Base-by-base conservation (phyloP, 1,284 basidiomycete species). In the Flammula alnicola region DNA sequence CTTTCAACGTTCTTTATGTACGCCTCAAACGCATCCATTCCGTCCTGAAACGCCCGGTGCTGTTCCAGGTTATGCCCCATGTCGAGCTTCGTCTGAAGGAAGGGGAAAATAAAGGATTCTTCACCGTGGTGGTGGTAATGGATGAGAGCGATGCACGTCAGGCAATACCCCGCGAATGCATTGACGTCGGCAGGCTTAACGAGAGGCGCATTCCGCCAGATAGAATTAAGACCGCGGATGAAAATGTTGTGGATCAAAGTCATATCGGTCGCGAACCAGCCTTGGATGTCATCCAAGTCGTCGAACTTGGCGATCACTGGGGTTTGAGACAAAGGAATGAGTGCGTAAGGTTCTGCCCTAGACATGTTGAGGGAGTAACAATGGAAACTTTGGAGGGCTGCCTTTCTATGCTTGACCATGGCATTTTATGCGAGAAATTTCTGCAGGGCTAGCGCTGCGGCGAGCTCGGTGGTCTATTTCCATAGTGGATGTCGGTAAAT, bases 21-120 rank as follows among this genome's bases (percentile, higher is more conserved):
- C 41, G 61, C 62, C 47, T 72, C 63, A 48, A 75, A 68, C 39
- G 63, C 69, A 41, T 63, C 62, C 43, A 65, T 49, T 16, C 42
- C 53, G 10, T 47, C 55, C 8, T 53, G 49, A 29, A 65, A 61
- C 37, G 44, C 49, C 25, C 56, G 59, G 35, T 67, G 63, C 33
- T 67, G 62, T n/a, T 63, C 60, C 8, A 63, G 14, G 35, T 67
- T 67, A 9, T 46, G 46, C 11, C 46, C 41, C 61, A 67, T 63
- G 20, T 61, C 52, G 11, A 63, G 44, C 37, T 62, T 58, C 14
- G 40, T 51, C 26, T 57, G 38, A 3, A 65, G 33, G 29, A 59
- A 52, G 5, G 64, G 64, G 41, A 67, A 66, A 2, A 66, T 38
- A 12, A 64, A 54, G 10, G 51, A 39, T 37, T 67, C 65, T 39